Conservation (phyloP, 352 stramenopile genomes). For the Pythium vanterpoolii region DNA sequence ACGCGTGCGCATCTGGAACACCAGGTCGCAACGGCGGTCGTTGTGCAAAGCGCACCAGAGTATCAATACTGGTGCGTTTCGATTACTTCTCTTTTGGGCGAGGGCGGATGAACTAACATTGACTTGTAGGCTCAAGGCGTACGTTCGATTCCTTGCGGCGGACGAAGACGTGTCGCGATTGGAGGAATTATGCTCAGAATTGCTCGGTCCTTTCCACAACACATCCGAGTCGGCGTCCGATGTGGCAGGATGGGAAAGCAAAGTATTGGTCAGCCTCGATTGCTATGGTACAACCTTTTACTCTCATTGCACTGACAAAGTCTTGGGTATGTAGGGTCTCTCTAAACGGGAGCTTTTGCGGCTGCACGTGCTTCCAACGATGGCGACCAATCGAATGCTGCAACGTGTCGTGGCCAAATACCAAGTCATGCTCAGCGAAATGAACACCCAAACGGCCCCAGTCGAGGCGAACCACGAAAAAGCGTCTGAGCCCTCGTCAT, state of each 20-base stretch:
- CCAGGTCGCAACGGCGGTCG: slow-evolving; percentile 57
- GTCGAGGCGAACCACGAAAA: background rate
- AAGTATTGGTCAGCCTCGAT: slow-evolving; percentile 9
- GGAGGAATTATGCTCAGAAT: slow-evolving; percentile 72
- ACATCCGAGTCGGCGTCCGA: slow-evolving; percentile 19
- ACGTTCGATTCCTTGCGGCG: slow-evolving; percentile 73
- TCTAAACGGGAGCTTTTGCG: slow-evolving; percentile 76
- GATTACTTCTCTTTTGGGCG: background rate
- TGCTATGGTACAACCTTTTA: background rate
- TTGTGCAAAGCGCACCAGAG: slow-evolving; percentile 67
- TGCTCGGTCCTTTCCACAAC: slow-evolving; percentile 75
- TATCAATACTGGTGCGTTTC: slow-evolving; percentile 77
- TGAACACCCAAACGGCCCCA: slow-evolving; percentile 35
- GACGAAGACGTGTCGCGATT: slow-evolving; percentile 77
- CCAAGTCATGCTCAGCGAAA: slow-evolving; percentile 79
- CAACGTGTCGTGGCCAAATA: slow-evolving; percentile 84
- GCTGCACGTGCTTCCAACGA: slow-evolving; percentile 64
- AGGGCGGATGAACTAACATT: background rate
- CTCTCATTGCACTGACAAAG: background rate
- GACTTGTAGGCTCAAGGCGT: slow-evolving; percentile 65
- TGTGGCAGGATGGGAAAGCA: slow-evolving; percentile 3
- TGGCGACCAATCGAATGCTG: slow-evolving; percentile 74
- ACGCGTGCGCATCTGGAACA: slow-evolving; percentile 84
- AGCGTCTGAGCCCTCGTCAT: background rate
- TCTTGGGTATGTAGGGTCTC: slow-evolving; percentile 42